Evolutionary conservation across 192 early-diverging fungal species (phyloP).

Genomic region (Coemansia sp.): DNA sequence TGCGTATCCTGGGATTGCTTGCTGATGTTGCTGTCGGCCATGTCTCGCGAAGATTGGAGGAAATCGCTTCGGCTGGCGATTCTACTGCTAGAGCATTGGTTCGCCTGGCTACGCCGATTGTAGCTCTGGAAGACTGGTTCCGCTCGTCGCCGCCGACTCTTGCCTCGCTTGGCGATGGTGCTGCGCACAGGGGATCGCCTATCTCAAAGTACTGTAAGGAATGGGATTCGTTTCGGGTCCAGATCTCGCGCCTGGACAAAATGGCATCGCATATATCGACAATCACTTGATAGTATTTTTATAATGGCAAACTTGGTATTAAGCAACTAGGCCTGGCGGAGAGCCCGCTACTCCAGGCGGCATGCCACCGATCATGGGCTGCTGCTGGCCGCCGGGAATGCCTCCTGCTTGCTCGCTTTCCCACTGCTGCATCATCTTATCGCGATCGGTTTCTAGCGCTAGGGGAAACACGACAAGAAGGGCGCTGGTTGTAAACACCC

Average conservation of each 20-base stretch:
- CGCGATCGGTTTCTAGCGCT: slow-evolving; percentile 83
- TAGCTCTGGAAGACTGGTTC: slow-evolving; percentile 23
- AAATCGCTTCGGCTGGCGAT: slow-evolving; percentile 13
- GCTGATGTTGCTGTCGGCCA: slow-evolving; percentile 8
- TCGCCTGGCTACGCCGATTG: slow-evolving; percentile 19
- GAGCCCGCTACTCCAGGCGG: background rate
- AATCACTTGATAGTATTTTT: background rate
- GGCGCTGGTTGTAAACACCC: slow-evolving; percentile 86
- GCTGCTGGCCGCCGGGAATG: background rate
- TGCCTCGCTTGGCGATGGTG: background rate
- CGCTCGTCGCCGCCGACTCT: background rate
- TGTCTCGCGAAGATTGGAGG: slow-evolving; percentile 19
- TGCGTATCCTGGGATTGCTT: slow-evolving; percentile 27
- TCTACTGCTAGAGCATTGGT: slow-evolving; percentile 24
- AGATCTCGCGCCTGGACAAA: slow-evolving; percentile 18
- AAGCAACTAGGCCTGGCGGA: slow-evolving; percentile 27
- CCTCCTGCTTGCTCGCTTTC: slow-evolving; percentile 60
- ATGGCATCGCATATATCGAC: slow-evolving; percentile 12
- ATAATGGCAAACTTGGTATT: background rate
- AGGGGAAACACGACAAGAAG: slow-evolving; percentile 82
- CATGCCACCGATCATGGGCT: slow-evolving; percentile 4
- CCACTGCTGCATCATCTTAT: slow-evolving; percentile 80
- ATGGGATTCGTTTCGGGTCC: slow-evolving; percentile 30
- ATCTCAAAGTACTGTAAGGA: slow-evolving; percentile 21
- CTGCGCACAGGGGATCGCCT: background rate